Conservation (phyloP, 2,329 filamentous ascomycete genomes). For the Scedosporium aurantiacum region DNA sequence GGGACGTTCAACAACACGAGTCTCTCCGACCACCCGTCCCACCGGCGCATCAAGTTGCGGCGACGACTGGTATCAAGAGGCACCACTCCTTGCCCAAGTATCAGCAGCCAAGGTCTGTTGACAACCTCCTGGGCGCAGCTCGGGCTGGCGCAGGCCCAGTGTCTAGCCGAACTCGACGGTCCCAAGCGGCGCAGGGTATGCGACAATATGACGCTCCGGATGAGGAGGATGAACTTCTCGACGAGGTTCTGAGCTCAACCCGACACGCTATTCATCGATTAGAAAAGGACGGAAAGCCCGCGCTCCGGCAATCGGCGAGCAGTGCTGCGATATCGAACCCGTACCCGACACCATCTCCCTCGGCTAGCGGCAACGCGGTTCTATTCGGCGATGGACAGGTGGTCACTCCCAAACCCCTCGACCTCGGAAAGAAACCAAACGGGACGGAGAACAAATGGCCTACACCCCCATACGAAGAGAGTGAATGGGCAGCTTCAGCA, state of each 20-base stretch:
- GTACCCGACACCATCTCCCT: constrained; percentile 60
- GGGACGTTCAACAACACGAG: constrained; percentile 39
- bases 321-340: constrained; percentile 51
- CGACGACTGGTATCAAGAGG: constrained; percentile 45
- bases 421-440: constrained; percentile 49
- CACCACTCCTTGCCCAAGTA: constrained; percentile 52
- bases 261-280: constrained; percentile 64
- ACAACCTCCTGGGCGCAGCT: constrained; percentile 48
- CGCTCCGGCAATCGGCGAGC: constrained; percentile 51
- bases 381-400: constrained; percentile 58
- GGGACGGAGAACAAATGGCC: constrained; percentile 65
- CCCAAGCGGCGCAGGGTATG: constrained; percentile 61
- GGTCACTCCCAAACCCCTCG: constrained; percentile 58
- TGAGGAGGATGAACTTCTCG: constrained; percentile 90
- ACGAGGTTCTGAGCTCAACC: constrained; percentile 74
- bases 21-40: constrained; percentile 39
- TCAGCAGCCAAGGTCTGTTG: constrained; percentile 51
- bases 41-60: constrained; percentile 37
- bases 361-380: constrained; percentile 69
- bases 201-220: constrained; percentile 89
- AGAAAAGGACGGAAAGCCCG: constrained; percentile 40
- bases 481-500: constrained; percentile 78
- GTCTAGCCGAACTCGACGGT: constrained; percentile 69
- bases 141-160: constrained; percentile 45
- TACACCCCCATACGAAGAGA: constrained; percentile 88